Evolutionary conservation across 768 basidiomycete genomes (phyloP).

Genomic region (Pisolithus tinctorius): DNA sequence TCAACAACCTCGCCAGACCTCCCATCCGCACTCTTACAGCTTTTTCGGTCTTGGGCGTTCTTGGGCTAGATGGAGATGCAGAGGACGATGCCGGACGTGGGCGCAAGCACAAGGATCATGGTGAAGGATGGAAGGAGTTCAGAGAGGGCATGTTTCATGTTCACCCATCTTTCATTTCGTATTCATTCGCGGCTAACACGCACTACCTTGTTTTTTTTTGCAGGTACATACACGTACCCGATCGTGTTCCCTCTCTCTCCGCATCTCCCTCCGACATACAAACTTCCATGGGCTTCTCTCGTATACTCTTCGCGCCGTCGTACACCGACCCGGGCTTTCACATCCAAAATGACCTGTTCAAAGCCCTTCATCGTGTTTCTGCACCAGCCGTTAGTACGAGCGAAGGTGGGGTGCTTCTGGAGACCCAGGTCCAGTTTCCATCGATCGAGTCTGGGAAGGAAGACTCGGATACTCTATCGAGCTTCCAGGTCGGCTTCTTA

Average conservation of each 20-base stretch:
- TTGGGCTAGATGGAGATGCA: slow-evolving; percentile 6
- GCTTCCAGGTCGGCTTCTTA: slow-evolving; percentile 73
- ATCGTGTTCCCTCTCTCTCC: slow-evolving; percentile 86
- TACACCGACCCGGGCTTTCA: slow-evolving; percentile 82
- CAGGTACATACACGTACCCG: slow-evolving; percentile 92
- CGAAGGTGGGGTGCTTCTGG: slow-evolving; percentile 35
- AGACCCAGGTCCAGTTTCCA: slow-evolving; percentile 71
- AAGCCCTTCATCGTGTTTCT: slow-evolving; percentile 73
- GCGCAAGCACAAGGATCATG: slow-evolving; percentile 34
- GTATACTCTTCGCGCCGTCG: slow-evolving; percentile 77
- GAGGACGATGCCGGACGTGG: neutral
- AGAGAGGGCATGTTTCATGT: slow-evolving; percentile 55
- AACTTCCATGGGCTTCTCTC: slow-evolving; percentile 69
- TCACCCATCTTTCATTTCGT: neutral
- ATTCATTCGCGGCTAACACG: neutral
- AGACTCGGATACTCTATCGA: slow-evolving; percentile 80
- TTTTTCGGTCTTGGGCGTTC: slow-evolving; percentile 27
- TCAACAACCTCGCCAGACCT: neutral
- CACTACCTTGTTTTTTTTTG: slow-evolving; percentile 2
- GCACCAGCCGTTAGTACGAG: slow-evolving; percentile 75
- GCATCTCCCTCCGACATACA: slow-evolving; percentile 72
- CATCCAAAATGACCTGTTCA: slow-evolving; percentile 60
- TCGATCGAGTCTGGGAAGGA: slow-evolving; percentile 88
- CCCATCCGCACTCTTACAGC: slow-evolving; percentile 1
- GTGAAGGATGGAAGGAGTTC: slow-evolving; percentile 80